phyloP scores from a whole-genome alignment of 106 monocot genomes.

The Alisma plantagoaquatica region DNA sequence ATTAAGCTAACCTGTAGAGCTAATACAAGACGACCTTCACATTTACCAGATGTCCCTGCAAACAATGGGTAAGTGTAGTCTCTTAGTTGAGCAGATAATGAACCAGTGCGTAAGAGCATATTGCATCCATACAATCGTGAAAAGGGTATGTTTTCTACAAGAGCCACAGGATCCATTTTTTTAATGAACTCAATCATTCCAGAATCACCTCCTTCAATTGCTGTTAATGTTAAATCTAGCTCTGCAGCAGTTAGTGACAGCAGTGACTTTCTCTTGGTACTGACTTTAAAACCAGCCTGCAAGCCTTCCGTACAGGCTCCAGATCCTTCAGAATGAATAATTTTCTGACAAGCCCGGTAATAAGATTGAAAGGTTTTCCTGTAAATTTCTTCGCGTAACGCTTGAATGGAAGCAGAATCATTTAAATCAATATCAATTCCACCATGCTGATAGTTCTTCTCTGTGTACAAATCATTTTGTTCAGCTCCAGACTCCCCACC shows the following conservation, averaged over 20 bases:
- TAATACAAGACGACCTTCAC: constrained; percentile 83
- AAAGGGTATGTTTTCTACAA: constrained; percentile 76
- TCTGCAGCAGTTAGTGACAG: constrained; percentile 60
- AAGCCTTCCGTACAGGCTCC: constrained; percentile 76
- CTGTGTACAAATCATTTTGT: constrained; percentile 18
- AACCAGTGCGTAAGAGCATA: constrained; percentile 51
- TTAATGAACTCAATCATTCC: constrained; percentile 90
- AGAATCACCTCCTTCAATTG: constrained; percentile 71
- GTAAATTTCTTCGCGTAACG: constrained; percentile 66
- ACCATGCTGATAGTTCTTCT: constrained; percentile 34
- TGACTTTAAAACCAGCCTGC: constrained; percentile 79
- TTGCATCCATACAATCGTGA: constrained; percentile 79
- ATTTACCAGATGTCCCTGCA: constrained; percentile 67
- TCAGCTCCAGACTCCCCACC: constrained; percentile 23
- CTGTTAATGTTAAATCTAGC: constrained; percentile 66
- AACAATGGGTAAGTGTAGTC: constrained; percentile 82
- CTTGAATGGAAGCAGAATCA: constrained; percentile 27
- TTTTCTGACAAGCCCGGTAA: constrained; percentile 63
- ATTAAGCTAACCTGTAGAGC: constrained; percentile 75
- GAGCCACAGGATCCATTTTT: constrained; percentile 50
- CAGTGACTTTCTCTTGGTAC: constrained; percentile 66
- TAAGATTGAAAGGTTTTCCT: constrained; percentile 67
- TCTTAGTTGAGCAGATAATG: constrained; percentile 51
- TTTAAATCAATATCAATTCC: constrained; percentile 38
- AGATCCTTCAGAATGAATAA: constrained; percentile 62